A percentile compares a stretch with the other conserved stretches of the same genome.
phyloP scores from a whole-genome alignment of 345 rosid genomes.

The Stellera chamaejasme region DNA sequence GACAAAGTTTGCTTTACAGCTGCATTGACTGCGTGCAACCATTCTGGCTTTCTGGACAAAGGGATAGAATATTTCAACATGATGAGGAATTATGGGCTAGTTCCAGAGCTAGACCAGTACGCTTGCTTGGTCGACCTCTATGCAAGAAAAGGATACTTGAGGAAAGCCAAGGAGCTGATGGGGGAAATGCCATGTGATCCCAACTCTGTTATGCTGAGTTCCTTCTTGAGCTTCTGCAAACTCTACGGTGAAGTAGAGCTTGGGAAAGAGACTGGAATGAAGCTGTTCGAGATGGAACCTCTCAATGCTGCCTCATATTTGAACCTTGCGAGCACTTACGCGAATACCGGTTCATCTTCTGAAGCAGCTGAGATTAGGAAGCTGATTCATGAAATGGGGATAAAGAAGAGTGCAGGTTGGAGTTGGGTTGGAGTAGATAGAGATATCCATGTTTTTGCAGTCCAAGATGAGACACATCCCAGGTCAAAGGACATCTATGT shows the following conservation, averaged over 20 bases:
- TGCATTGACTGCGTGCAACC: constrained; percentile 19
- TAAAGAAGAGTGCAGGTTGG: constrained; percentile 18
- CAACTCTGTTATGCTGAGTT: constrained; percentile 16
- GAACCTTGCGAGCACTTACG: constrained; percentile 15
- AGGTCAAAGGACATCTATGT: constrained; percentile 7
- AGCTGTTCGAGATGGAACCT: constrained; percentile 15
- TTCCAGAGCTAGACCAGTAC: constrained; percentile 15
- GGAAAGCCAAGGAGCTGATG: constrained; percentile 18
- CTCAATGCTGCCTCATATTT: constrained; percentile 11
- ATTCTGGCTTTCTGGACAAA: constrained; percentile 16
- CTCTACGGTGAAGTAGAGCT: constrained; percentile 17
- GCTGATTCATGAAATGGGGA: constrained; percentile 15
- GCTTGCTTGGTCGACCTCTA: constrained; percentile 22
- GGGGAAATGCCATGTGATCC: constrained; percentile 17
- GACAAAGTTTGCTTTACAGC: constrained; percentile 17
- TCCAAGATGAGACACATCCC: constrained; percentile 10
- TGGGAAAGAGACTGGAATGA: constrained; percentile 16
- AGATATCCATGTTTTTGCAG: constrained; percentile 11
- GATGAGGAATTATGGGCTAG: constrained; percentile 13
- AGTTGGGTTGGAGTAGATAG: constrained; percentile 21
- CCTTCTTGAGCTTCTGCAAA: constrained; percentile 19
- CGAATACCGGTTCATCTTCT: constrained; percentile 13
- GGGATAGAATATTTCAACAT: constrained; percentile 16
- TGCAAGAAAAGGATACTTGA: constrained; percentile 17
- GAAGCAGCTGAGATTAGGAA: constrained; percentile 16